These are phyloP conservation scores for Trypanosoma grayi DNA, from an alignment of 208 protist species.

Conservation along the genomic window DNA sequence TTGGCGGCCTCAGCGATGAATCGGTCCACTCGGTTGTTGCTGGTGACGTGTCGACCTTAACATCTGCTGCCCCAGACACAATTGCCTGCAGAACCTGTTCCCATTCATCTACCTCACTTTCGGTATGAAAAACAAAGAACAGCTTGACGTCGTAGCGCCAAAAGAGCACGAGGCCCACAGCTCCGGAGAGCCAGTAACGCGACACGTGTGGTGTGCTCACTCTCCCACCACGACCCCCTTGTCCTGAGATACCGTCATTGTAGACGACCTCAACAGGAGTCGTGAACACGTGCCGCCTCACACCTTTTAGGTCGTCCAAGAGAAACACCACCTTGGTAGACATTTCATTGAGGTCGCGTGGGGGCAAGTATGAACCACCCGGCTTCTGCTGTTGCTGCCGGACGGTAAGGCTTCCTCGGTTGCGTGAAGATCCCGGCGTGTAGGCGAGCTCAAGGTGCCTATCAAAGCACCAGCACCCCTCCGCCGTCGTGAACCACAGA, in stretches of 20 bases:
- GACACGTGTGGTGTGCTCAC: background rate
- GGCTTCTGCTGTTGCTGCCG: background rate
- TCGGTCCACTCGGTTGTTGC: background rate
- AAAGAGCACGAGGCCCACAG: slow-evolving; percentile 13
- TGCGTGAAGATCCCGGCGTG: background rate
- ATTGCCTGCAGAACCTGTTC: background rate
- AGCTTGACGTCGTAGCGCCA: background rate
- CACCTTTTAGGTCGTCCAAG: background rate
- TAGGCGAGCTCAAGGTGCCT: background rate
- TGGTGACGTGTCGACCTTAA: background rate
- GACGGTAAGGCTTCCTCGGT: background rate
- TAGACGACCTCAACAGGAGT: background rate
- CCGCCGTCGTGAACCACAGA: background rate
- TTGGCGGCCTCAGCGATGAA: background rate
- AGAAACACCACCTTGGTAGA: background rate
- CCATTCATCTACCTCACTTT: slow-evolving; percentile 3
- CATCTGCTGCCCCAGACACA: background rate
- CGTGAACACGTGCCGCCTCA: background rate
- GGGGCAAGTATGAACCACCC: too few relatives aligned
- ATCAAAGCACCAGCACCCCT: background rate
- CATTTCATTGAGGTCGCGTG: too few relatives aligned
- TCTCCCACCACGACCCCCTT: too few relatives aligned
- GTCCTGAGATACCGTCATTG: too few relatives aligned
- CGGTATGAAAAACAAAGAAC: slow-evolving; percentile 16
- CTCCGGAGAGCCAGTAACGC: slow-evolving; percentile 1